Base-by-base conservation (phyloP, 352 stramenopile species). In the Globisporangium nagaii region DNA sequence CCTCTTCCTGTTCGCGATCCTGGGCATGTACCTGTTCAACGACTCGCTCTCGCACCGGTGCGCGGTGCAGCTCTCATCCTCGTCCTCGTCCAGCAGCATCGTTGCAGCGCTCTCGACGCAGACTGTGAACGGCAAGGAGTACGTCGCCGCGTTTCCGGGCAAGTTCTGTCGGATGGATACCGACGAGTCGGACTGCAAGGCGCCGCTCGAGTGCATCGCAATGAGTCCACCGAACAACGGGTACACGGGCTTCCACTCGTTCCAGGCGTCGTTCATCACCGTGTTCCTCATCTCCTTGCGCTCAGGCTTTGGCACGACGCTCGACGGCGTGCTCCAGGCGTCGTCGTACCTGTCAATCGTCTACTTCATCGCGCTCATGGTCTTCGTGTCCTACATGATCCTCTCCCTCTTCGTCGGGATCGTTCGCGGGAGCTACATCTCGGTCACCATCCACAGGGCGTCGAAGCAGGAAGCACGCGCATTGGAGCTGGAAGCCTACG, bases 331-430 rank as follows among this genome's bases (percentile, higher is more conserved):
- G 12, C 62, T 88, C 28, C 81, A 91, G 34, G 75, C 77, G 1
- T 79, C 77, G 31, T 93, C 81, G 1, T 89, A 81, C 35, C 76
- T 90, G 43, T 69, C 73, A 3, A 83, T 94, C 50, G 56, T 89
- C 54, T 92, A 89, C 43, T 94, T 94, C 56, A 79, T 92, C 46
- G 79, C 60, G 8, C 60, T 92, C 4, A 80, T 91, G 41, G 77
- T 94, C 0, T 90, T 94, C 28, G 79, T 94, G 0, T 91, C 79
- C 34, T 92, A 88, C 62, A 92, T 90, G 78, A 90, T 92, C 36
- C 62, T 89, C 2, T 86, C 81, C 13, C 60, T 94, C 0, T 92
- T 92, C 35, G 79, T 92, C 20, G 81, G 81, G 6, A 89, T 94
- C 46, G 79, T 94, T n/a, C 77, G 84, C 32, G 79, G 73, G 9